phyloP scores from a whole-genome alignment of 2,329 filamentous ascomycete genomes.

The Claviceps lovelessii region DNA sequence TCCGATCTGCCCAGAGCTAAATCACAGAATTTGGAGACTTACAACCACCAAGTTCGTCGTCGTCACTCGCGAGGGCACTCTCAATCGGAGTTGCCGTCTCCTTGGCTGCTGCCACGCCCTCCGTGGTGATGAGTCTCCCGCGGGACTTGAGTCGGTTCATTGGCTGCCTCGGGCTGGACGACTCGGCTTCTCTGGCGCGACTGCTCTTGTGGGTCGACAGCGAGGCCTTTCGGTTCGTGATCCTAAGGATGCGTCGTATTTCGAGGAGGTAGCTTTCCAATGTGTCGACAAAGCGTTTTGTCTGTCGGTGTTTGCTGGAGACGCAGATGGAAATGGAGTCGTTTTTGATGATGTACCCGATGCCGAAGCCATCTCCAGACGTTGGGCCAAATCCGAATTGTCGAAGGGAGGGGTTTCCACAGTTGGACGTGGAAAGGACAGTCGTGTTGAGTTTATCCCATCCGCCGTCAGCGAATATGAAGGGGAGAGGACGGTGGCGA shows the following conservation, averaged over 20 bases:
- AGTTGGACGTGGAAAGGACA: slow-evolving; percentile 94
- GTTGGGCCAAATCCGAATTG: slow-evolving; percentile 97
- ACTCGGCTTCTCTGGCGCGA: slow-evolving; percentile 40
- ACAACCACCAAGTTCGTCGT: slow-evolving; percentile 89
- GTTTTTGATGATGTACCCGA: slow-evolving; percentile 93
- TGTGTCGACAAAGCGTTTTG: slow-evolving; percentile 74
- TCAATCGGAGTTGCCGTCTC: slow-evolving; percentile 47
- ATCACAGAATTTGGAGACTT: slow-evolving; percentile 29
- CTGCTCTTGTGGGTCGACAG: slow-evolving; percentile 28
- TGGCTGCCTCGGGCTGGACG: slow-evolving; percentile 19
- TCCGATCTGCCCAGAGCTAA: background rate
- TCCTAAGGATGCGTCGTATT: slow-evolving; percentile 67
- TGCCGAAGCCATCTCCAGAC: slow-evolving; percentile 85
- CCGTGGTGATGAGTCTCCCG: slow-evolving; percentile 51
- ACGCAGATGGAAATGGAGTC: slow-evolving; percentile 74
- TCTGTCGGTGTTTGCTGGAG: slow-evolving; percentile 86
- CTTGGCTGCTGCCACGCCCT: slow-evolving; percentile 29
- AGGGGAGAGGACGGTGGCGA: slow-evolving; percentile 38
- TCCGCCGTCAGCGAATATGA: slow-evolving; percentile 72
- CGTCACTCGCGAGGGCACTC: slow-evolving; percentile 59
- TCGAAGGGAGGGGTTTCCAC: slow-evolving; percentile 83
- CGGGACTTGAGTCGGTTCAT: slow-evolving; percentile 49
- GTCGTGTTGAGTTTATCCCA: slow-evolving; percentile 96
- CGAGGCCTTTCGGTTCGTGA: slow-evolving; percentile 39
- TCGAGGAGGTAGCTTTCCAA: slow-evolving; percentile 84